phyloP scores from a whole-genome alignment of 441 rosid genomes.

The Erodium trifolium region DNA sequence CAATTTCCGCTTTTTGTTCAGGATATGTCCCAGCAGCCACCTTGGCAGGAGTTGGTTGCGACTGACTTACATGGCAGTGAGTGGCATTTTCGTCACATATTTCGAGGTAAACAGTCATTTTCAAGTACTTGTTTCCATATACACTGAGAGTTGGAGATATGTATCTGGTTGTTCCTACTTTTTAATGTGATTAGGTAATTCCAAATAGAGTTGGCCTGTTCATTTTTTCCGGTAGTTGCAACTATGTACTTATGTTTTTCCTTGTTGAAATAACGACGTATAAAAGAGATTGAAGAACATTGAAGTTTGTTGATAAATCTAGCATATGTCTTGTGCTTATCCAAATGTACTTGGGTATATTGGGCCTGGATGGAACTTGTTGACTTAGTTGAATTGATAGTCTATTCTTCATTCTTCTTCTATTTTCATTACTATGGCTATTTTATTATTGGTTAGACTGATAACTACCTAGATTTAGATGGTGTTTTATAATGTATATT shows the following conservation, averaged over 20 bases:
- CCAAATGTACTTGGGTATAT: background rate
- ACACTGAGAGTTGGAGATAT: background rate
- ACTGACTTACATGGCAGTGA: constrained; percentile 88
- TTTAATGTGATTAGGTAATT: background rate
- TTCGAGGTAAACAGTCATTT: constrained; percentile 49
- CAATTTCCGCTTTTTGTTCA: constrained; percentile 16
- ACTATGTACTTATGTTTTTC: background rate
- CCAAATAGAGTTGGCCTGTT: background rate
- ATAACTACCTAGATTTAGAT: too few species aligned
- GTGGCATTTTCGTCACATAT: constrained; percentile 94
- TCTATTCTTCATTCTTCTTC: background rate
- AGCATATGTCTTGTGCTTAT: background rate
- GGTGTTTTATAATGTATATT: background rate
- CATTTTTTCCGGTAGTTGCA: background rate
- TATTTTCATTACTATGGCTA: background rate
- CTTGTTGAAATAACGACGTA: background rate
- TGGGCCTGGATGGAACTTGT: background rate
- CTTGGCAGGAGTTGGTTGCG: constrained; percentile 92
- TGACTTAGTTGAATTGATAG: background rate
- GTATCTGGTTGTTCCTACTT: background rate
- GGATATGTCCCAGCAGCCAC: constrained; percentile 99
- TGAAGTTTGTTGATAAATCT: too few species aligned
- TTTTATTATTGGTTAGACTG: background rate
- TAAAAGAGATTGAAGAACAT: too few species aligned
- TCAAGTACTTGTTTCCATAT: background rate